Percentiles rank a stretch among this genome's conserved stretches.
phyloP scores from a whole-genome alignment of 2,329 filamentous ascomycete genomes.

The Tothia fuscella region DNA sequence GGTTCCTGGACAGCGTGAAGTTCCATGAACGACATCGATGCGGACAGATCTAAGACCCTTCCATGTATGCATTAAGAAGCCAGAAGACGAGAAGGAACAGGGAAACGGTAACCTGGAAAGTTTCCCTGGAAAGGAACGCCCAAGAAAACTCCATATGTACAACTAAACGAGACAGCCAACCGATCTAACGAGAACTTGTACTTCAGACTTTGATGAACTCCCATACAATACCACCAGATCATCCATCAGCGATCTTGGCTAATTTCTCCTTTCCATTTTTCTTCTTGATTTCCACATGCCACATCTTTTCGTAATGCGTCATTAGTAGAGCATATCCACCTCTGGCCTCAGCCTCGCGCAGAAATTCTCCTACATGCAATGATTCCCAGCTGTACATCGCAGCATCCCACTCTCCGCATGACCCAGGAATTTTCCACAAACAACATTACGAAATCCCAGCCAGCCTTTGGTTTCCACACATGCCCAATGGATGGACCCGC shows the following conservation, averaged over 20 bases:
- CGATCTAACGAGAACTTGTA: too few species aligned
- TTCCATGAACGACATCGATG: too few species aligned
- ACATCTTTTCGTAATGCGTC: slow-evolving; percentile 18
- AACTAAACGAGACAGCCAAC: too few species aligned
- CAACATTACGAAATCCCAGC: slow-evolving; percentile 27
- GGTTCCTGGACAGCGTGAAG: too few species aligned
- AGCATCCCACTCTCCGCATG: slow-evolving; percentile 16
- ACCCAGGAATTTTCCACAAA: slow-evolving; percentile 24
- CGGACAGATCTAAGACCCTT: too few species aligned
- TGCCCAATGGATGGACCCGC: slow-evolving; percentile 23
- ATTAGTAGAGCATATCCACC: slow-evolving; percentile 26
- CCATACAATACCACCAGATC: slow-evolving; percentile 12
- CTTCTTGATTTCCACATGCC: slow-evolving; percentile 18
- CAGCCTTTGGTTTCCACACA: slow-evolving; percentile 28
- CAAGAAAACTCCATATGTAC: too few species aligned
- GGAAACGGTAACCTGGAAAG: too few species aligned
- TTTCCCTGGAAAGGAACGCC: too few species aligned
- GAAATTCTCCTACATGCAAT: slow-evolving; percentile 22
- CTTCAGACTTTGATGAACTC: slow-evolving; percentile 14
- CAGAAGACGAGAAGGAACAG: too few species aligned
- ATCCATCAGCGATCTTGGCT: slow-evolving; percentile 10
- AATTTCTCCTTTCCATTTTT: slow-evolving; percentile 10
- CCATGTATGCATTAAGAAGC: too few species aligned
- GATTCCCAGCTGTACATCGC: slow-evolving; percentile 14
- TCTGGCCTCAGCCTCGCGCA: slow-evolving; percentile 18